phyloP scores from a whole-genome alignment of 2,329 filamentous ascomycete genomes.

The Nothophaeocryptopus gaeumannii region DNA sequence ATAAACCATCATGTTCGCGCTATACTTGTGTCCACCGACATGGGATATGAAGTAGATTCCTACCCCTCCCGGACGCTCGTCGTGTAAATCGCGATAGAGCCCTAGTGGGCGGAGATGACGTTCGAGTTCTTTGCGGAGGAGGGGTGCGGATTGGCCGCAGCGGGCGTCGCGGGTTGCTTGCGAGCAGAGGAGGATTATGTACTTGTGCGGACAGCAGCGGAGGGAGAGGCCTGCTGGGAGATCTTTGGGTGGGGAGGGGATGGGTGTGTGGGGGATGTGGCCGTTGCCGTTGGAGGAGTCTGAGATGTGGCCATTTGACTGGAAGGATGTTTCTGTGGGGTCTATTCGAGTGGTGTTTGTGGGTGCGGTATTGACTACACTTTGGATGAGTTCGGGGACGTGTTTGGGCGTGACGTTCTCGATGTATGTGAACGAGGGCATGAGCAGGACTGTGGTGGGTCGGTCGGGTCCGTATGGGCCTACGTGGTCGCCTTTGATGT shows the following conservation, averaged over 20 bases:
- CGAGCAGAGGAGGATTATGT: conserved; percentile 88
- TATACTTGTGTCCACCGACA: conserved; percentile 94
- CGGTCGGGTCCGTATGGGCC: conserved; percentile 52
- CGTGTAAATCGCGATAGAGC: conserved; percentile 80
- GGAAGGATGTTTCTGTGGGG: conserved; percentile 2
- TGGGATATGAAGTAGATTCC: conserved; percentile 96
- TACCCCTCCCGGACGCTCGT: conserved; percentile 85
- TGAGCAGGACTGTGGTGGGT: conserved; percentile 76
- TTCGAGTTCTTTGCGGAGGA: conserved; percentile 85
- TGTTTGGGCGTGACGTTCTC: conserved; percentile 77
- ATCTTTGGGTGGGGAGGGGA: conserved; percentile 16
- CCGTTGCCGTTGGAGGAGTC: conserved; percentile 11
- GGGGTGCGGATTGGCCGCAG: conserved; percentile 88
- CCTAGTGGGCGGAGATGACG: conserved; percentile 81
- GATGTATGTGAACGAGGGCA: conserved; percentile 79
- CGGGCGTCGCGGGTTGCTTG: conserved; percentile 92
- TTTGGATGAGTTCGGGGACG: conserved; percentile 67
- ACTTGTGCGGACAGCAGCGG: conserved; percentile 74
- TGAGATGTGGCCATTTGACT: conserved; percentile 5
- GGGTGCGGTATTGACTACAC: conserved; percentile 67
- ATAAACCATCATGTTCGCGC: conserved; percentile 92
- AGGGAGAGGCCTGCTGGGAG: conserved; percentile 48
- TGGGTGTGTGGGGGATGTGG: conserved; percentile 13
- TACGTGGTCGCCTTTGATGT: conserved; percentile 56
- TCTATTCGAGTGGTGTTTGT: conserved; percentile 67